phyloP scores from a whole-genome alignment of 257 asterid genomes.

The Rauvolfia tetraphylla region DNA sequence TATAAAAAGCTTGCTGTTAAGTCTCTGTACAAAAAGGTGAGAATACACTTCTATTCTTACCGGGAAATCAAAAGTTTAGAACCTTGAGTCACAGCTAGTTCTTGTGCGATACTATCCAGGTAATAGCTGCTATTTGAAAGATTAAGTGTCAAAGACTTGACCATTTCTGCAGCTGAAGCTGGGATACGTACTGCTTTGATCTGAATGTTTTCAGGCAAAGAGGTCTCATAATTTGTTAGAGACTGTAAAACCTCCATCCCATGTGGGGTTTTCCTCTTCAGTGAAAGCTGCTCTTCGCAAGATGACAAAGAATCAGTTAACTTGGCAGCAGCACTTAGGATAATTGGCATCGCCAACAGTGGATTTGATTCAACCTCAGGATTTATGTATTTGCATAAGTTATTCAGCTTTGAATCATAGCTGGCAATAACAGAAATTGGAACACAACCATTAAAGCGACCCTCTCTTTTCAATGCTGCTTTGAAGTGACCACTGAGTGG shows the following conservation, averaged over 20 bases:
- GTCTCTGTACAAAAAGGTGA: background rate
- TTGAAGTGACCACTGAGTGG: constrained; percentile 90
- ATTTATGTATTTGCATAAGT: constrained; percentile 67
- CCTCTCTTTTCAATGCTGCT: constrained; percentile 66
- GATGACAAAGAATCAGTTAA: constrained; percentile 36
- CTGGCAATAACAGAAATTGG: constrained; percentile 73
- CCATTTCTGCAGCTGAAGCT: constrained; percentile 44
- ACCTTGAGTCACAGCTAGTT: constrained; percentile 56
- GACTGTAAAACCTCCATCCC: constrained; percentile 45
- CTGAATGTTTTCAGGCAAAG: constrained; percentile 34
- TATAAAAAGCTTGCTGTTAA: background rate
- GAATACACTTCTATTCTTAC: constrained; percentile 26
- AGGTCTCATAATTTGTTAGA: constrained; percentile 38
- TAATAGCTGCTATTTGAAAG: constrained; percentile 52
- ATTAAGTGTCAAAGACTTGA: constrained; percentile 48
- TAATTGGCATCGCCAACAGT: constrained; percentile 51
- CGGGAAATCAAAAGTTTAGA: constrained; percentile 73
- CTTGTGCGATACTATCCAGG: constrained; percentile 71
- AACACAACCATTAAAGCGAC: constrained; percentile 52
- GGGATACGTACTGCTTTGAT: constrained; percentile 62
- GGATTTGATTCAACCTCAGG: constrained; percentile 50
- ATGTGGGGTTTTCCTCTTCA: constrained; percentile 50
- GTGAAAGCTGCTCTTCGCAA: constrained; percentile 52
- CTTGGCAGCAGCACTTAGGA: constrained; percentile 54
- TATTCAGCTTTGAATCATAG: constrained; percentile 59